A percentile compares a stretch with the other conserved stretches of the same genome.
phyloP scores from a whole-genome alignment of 208 protist genomes.

The Leishmania guyanensis region DNA sequence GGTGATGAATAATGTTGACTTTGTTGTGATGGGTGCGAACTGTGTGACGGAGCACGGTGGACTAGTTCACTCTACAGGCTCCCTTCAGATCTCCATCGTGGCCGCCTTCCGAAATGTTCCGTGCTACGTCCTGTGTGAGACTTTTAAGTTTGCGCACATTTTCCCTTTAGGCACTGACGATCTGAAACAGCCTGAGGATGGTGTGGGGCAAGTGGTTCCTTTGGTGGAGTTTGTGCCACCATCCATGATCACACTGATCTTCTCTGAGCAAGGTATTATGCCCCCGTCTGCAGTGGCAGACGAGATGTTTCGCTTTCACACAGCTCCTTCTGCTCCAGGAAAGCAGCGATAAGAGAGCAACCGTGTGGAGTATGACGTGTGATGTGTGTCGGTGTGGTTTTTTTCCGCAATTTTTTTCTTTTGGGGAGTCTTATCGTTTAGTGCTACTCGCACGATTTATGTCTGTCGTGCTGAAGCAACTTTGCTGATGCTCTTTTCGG shows the following conservation, averaged over 20 bases:
- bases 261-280: slow-evolving; percentile 99
- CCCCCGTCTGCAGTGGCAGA: slow-evolving; percentile 98
- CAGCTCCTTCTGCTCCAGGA: slow-evolving; percentile 60
- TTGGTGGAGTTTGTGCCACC: slow-evolving; percentile 91
- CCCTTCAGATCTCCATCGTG: slow-evolving; percentile 96
- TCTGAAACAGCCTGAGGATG: slow-evolving; percentile 72
- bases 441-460: not conserved
- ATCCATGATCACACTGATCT: slow-evolving; percentile 93
- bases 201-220: slow-evolving; percentile 48
- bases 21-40: slow-evolving; percentile 97
- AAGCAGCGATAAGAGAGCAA: slow-evolving; percentile 46
- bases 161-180: slow-evolving; percentile 97
- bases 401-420: not conserved
- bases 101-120: slow-evolving; percentile 96
- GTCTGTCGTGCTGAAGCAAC: not conserved
- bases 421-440: too few relatives aligned
- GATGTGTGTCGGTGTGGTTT: not conserved
- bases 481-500: not conserved
- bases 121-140: slow-evolving; percentile 98
- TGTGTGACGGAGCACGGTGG: slow-evolving; percentile 99
- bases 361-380: too few relatives aligned
- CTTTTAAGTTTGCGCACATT: slow-evolving; percentile 98
- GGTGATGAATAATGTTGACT: slow-evolving; percentile 92
- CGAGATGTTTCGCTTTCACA: slow-evolving; percentile 96
- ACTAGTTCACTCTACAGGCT: slow-evolving; percentile 99